These are phyloP conservation scores for Amylostereum areolatum DNA, from an alignment of 1,284 basidiomycete species.

Conservation along the genomic window DNA sequence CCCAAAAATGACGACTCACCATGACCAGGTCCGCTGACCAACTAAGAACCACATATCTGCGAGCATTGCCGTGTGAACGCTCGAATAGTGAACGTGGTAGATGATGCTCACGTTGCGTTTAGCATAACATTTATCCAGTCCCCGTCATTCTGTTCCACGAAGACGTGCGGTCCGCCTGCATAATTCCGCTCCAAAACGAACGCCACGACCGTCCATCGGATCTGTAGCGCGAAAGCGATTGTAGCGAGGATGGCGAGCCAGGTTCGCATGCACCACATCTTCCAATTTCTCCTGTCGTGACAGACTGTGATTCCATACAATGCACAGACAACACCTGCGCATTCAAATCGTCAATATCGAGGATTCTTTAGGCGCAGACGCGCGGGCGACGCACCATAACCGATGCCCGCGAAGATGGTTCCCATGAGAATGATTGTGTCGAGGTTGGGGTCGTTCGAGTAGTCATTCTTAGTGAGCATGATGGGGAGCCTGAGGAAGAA, in stretches of 20 bases:
- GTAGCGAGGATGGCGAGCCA: slow-evolving; percentile 21
- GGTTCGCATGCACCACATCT: slow-evolving; percentile 3
- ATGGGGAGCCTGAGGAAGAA: background rate
- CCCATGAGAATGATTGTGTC: slow-evolving; percentile 16
- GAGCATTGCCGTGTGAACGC: background rate
- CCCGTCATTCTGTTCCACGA: slow-evolving; percentile 14
- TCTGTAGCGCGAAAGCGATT: slow-evolving; percentile 17
- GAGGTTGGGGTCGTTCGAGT: slow-evolving; percentile 7
- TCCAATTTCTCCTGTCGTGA: background rate
- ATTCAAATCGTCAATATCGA: background rate
- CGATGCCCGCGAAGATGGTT: slow-evolving; percentile 19
- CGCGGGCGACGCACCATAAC: slow-evolving; percentile 6
- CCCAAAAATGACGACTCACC: slow-evolving; percentile 14
- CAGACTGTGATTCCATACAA: too few relatives aligned
- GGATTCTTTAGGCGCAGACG: too few relatives aligned
- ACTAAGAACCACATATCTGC: slow-evolving; percentile 26
- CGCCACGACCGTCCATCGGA: slow-evolving; percentile 16
- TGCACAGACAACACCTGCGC: too few relatives aligned
- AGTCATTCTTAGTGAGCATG: slow-evolving; percentile 12
- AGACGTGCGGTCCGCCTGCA: slow-evolving; percentile 18
- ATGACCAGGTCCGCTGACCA: slow-evolving; percentile 27
- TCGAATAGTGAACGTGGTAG: background rate
- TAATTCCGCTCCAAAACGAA: slow-evolving; percentile 15
- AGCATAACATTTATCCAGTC: slow-evolving; percentile 16
- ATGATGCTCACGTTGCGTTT: slow-evolving; percentile 20